Evolutionary conservation across 345 rosid genomes (phyloP).

Genomic region (Excoecaria cochinchinensis): DNA sequence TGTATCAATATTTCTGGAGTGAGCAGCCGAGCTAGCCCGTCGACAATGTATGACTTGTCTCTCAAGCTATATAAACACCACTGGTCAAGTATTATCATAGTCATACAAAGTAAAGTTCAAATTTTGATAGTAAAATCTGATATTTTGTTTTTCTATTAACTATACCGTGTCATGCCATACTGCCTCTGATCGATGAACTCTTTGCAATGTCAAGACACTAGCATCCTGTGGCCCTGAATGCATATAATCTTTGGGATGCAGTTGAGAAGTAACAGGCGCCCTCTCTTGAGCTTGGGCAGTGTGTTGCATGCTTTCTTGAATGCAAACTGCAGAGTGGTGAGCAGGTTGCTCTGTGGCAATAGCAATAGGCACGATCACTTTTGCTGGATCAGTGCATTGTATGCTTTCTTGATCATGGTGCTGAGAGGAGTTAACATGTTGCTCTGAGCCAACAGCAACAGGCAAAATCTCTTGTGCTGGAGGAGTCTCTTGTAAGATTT

Average conservation of each 20-base stretch:
- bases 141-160: not conserved
- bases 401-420: not conserved
- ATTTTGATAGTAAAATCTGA: not conserved
- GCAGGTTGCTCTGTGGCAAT: not conserved
- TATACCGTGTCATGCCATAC: not conserved
- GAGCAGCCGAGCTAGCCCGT: not conserved
- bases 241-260: slow-evolving; percentile 1
- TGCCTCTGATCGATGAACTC: slow-evolving; percentile 1
- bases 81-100: not conserved
- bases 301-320: not conserved
- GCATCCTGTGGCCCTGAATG: not conserved
- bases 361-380: not conserved
- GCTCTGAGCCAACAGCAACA: not conserved
- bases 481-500: not conserved
- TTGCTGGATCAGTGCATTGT: not conserved
- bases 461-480: not conserved
- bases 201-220: not conserved
- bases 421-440: not conserved
- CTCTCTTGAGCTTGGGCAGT: not conserved
- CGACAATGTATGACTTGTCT: slow-evolving; percentile 2
- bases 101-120: not conserved
- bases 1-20: not conserved
- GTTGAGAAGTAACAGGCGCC: not conserved
- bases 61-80: not conserved
- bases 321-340: not conserved